Evolutionary conservation across 2,329 filamentous ascomycete species (phyloP), one percentile per base, ranked within the genome.

Genomic region (Piedraia hortae): DNA sequence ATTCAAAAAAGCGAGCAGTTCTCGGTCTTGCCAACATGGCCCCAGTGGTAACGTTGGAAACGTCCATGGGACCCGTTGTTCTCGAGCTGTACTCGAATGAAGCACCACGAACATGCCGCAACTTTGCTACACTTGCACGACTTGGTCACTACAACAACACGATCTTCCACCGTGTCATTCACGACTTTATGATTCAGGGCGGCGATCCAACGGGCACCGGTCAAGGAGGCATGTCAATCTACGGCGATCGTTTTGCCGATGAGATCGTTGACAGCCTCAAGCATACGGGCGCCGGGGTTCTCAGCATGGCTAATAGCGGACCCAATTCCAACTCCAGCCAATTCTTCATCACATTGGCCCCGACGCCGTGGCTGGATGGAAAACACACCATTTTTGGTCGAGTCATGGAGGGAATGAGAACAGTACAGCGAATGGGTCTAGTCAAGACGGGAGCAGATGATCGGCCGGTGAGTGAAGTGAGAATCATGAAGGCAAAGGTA

Each of bases 311-410:
- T 27, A 97, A 97, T 48, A 66, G 68, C 9, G 85, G 85, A 0
- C 74, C 75, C 5, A 65, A 93, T 45, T 89, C 82, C 16, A 93
- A 93, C 45, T 82, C 82, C 11, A 75, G 65, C 26, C 85, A 93
- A 48, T 97, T 93, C 48, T 93, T 93, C 43, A 66, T 97, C 33
- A 93, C 85, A 0, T 56, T 93, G 15, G 82, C 78, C 5, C 82
- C 82, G 4, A 82, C 85, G 9, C 85, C 85, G 1, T 93, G 82
- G 82, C 50, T 97, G 27, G 85, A 97, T 47, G 78, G 80, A 11
- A 91, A 90, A 47, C 82, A 97, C 45, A 89, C 80, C 6, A 88
- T 97, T 33, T 97, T 97, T 42, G 85, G 85, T 1, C 54, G 82
- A 24, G 78, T 97, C 17, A 80, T 72, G 51, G 61, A 49, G 24